These are phyloP conservation scores for Sherardia arvensis DNA, from an alignment of 257 asterid genomes.

Conservation along the genomic window DNA sequence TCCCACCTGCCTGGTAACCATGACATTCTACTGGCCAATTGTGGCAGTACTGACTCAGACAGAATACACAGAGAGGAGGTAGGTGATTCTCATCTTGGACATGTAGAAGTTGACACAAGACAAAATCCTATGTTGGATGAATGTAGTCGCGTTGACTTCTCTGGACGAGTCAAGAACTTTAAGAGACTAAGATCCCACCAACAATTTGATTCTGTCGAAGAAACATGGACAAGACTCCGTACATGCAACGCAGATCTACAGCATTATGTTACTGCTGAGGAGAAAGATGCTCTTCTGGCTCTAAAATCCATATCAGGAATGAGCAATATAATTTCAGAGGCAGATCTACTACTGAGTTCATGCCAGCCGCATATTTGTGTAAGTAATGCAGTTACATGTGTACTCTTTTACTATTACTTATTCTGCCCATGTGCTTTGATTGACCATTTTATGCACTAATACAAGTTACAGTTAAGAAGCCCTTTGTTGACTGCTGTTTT, in stretches of 20 bases:
- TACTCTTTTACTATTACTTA: not conserved
- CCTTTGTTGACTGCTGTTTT: not conserved
- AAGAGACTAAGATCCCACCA: conserved; percentile 20
- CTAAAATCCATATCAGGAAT: conserved; percentile 39
- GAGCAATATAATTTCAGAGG: conserved; percentile 61
- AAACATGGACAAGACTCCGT: conserved; percentile 64
- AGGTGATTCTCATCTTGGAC: conserved; percentile 46
- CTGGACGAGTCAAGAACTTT: conserved; percentile 23
- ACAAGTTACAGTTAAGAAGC: not conserved
- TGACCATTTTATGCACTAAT: not conserved
- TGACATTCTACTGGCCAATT: conserved; percentile 26
- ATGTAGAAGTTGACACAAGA: conserved; percentile 34
- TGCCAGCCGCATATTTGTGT: conserved; percentile 48
- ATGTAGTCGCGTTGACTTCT: conserved; percentile 68
- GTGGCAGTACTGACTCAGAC: conserved; percentile 23
- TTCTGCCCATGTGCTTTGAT: not conserved
- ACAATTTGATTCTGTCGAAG: conserved; percentile 38
- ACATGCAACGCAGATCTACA: conserved; percentile 29
- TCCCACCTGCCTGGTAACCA: conserved; percentile 18
- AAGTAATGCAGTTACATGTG: conserved; percentile 23
- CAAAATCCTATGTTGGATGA: conserved; percentile 60
- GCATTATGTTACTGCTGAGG: conserved; percentile 49
- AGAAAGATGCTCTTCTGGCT: conserved; percentile 43
- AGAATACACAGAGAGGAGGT: conserved; percentile 40
- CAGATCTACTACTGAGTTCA: conserved; percentile 54